phyloP scores from a whole-genome alignment of 176 grass and related monocot species.

The Melocanna baccifera region DNA sequence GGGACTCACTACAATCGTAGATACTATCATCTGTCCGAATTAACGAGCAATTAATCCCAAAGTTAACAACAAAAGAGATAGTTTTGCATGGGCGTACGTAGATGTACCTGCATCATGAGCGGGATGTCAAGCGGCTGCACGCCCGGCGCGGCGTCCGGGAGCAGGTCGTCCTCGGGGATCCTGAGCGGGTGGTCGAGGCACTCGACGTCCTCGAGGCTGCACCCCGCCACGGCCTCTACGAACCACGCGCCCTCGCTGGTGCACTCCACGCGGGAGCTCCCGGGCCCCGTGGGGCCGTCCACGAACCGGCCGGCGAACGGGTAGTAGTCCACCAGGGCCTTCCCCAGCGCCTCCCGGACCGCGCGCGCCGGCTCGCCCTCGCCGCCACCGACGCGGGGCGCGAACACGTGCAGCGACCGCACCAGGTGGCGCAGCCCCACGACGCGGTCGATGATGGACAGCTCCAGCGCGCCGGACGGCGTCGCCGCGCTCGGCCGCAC shows the following conservation, averaged over 20 bases:
- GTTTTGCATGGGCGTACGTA: background rate
- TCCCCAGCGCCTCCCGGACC: conserved; percentile 12
- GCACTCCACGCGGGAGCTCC: conserved; percentile 16
- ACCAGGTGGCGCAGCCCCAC: conserved; percentile 37
- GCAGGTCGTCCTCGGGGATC: conserved; percentile 31
- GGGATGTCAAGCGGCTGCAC: conserved; percentile 34
- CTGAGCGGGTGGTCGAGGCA: conserved; percentile 26
- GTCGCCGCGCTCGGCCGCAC: conserved; percentile 6
- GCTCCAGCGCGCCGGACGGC: conserved; percentile 8
- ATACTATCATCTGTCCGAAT: no score
- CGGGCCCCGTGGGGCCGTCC: background rate
- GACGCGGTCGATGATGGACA: conserved; percentile 40
- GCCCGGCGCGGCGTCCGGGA: conserved; percentile 8
- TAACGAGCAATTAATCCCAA: no score
- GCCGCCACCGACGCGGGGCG: background rate
- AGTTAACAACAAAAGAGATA: no score
- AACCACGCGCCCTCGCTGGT: conserved; percentile 31
- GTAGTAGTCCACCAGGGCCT: conserved; percentile 31
- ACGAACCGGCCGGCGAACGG: conserved; percentile 37
- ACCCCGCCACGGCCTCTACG: conserved; percentile 1
- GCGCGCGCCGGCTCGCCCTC: background rate
- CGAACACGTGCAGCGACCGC: conserved; percentile 34
- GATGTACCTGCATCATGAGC: conserved; percentile 31
- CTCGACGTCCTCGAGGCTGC: conserved; percentile 31
- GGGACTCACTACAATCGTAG: background rate